Evolutionary conservation across 352 stramenopile genomes (phyloP).

Genomic region (Pythium volutum): DNA sequence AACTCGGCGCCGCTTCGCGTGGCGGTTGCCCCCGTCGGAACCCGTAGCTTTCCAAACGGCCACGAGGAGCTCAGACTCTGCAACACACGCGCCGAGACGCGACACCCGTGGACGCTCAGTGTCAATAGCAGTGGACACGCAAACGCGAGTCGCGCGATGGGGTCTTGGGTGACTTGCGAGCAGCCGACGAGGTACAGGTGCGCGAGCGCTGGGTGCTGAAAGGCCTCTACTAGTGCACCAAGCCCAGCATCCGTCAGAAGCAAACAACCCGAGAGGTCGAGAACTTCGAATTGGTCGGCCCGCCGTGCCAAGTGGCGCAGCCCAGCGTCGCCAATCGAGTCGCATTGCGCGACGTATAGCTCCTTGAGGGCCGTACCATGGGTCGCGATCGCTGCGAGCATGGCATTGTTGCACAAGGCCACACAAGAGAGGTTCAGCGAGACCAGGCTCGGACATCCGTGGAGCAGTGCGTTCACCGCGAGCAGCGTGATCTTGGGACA

Average conservation of each 20-base stretch:
- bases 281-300: conserved; percentile 56
- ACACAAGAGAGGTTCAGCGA: conserved; percentile 59
- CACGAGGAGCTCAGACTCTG: conserved; percentile 65
- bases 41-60: conserved; percentile 49
- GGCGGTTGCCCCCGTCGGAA: conserved; percentile 27
- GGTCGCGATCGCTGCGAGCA: conserved; percentile 44
- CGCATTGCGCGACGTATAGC: conserved; percentile 59
- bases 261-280: conserved; percentile 57
- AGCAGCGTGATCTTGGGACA: conserved; percentile 80
- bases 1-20: conserved; percentile 29
- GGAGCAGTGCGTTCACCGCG: conserved; percentile 60
- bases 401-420: conserved; percentile 54
- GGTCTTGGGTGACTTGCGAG: conserved; percentile 57
- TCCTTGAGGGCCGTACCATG: conserved; percentile 36
- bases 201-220: conserved; percentile 44
- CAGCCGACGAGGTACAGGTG: conserved; percentile 65
- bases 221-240: conserved; percentile 47
- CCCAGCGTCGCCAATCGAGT: conserved; percentile 56
- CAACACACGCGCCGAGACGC: conserved; percentile 54
- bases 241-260: conserved; percentile 56
- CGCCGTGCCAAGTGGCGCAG: conserved; percentile 45
- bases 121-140: conserved; percentile 66
- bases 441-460: conserved; percentile 42
- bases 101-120: conserved; percentile 63
- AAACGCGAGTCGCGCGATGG: conserved; percentile 55